Evolutionary conservation across 768 basidiomycete genomes (phyloP).

Genomic region (Suillus plorans): DNA sequence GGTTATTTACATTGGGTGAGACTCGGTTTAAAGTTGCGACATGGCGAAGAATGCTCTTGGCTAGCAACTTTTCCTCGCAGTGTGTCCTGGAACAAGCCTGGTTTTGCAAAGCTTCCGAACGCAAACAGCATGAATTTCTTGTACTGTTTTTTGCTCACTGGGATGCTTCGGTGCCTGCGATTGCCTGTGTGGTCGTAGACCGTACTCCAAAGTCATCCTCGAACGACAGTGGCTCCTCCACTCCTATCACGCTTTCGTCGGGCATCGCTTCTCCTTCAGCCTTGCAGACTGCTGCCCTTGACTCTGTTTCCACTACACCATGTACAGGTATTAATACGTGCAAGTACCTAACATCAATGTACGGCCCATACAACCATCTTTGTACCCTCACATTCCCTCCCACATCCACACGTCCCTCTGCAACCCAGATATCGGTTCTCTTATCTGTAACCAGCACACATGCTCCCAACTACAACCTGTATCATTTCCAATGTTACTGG

Average conservation of each 20-base stretch:
- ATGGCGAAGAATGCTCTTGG: background rate
- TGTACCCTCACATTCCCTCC: background rate
- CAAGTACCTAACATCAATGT: background rate
- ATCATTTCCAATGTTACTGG: background rate
- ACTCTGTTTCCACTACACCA: background rate
- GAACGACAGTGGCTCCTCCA: background rate
- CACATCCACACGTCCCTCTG: background rate
- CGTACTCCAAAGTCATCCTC: background rate
- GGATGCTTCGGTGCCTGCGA: background rate
- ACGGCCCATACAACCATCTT: background rate
- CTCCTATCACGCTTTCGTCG: background rate
- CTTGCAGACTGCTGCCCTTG: background rate
- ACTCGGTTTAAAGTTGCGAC: background rate
- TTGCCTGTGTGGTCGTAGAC: background rate
- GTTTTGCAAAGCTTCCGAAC: background rate
- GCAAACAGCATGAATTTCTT: background rate
- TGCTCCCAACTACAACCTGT: background rate
- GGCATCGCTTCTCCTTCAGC: background rate
- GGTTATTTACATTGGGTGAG: background rate
- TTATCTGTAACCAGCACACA: background rate
- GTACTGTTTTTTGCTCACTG: background rate
- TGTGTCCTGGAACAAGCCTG: background rate
- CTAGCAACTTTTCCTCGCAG: background rate
- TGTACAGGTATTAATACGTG: background rate
- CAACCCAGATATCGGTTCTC: background rate